These are phyloP conservation scores for Marasmius oreades DNA, from an alignment of 1,284 basidiomycete species.

Conservation along the genomic window DNA sequence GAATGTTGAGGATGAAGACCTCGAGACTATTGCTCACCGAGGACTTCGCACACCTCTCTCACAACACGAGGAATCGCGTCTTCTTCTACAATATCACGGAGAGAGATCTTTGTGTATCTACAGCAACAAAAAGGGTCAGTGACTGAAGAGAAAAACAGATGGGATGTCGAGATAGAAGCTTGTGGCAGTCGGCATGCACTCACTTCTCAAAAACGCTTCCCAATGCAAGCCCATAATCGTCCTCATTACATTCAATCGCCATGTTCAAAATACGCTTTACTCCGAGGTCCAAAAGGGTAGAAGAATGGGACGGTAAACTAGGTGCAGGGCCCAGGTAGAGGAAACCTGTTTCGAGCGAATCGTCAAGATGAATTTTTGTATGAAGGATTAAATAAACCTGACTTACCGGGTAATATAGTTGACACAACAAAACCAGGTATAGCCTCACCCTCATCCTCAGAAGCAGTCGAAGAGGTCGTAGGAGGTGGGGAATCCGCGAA, in stretches of 20 bases:
- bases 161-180: neutral
- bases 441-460: slow-evolving; percentile 47
- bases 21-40: slow-evolving; percentile 57
- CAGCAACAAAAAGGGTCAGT: neutral
- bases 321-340: slow-evolving; percentile 75
- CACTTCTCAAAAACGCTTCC: slow-evolving; percentile 77
- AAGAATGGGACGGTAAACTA: slow-evolving; percentile 69
- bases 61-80: slow-evolving; percentile 84
- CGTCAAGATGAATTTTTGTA: too few relatives aligned
- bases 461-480: slow-evolving; percentile 31
- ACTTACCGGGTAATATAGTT: slow-evolving; percentile 85
- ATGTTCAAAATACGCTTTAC: slow-evolving; percentile 90
- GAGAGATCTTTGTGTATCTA: slow-evolving; percentile 65
- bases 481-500: slow-evolving; percentile 13
- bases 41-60: slow-evolving; percentile 78
- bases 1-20: too few relatives aligned
- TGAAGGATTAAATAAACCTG: too few relatives aligned
- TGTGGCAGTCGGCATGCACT: slow-evolving; percentile 15
- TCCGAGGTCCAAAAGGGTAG: slow-evolving; percentile 70
- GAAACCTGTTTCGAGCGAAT: neutral
- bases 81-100: slow-evolving; percentile 95
- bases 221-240: slow-evolving; percentile 72
- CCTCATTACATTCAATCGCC: slow-evolving; percentile 80
- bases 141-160: neutral
- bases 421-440: slow-evolving; percentile 73